Evolutionary conservation across 441 rosid genomes (phyloP), one percentile per base, ranked within the genome.

Genomic region (Erodium texanum): DNA sequence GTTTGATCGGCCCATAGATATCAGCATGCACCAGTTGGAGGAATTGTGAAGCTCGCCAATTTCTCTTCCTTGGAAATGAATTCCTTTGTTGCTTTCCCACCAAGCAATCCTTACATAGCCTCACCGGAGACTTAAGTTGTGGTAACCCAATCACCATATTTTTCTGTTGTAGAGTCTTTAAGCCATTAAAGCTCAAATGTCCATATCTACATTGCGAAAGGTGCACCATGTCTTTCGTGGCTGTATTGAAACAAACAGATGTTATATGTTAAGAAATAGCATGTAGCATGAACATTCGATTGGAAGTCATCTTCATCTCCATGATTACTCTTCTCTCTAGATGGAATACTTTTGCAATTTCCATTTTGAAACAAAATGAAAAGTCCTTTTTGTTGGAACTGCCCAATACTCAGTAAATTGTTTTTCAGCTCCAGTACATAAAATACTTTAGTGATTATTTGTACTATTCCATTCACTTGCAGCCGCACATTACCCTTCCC

Each of bases 371-470:
- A 10, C 22, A 71, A 7, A 56, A 71, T 54, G 1, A 24, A 5
- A 1, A 71, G 62, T 3, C 41, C 65, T 10, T 66, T 76, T 3
- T 76, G 74, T 70, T 73, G 74, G 0, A 76, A 24, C 0, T 72
- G 73, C 0, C 68, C 41, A 0, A 76, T 4, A 5, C 67, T 76
- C 1, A 73, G 19, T 11, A 62, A 2, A 22, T 67, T 67, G 7
- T 62, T 77, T 22, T 56, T 73, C 41, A 73, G 22, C 0, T 62
- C 64, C 0, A 32, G 71, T 0, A 73, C 27, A 71, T 66, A 71
- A 52, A 50, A n/a, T n/a, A 34, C n/a, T n/a, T n/a, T n/a, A n/a
- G n/a, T n/a, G n/a, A n/a, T n/a, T n/a, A n/a, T n/a, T n/a, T n/a
- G n/a, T n/a, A n/a, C n/a, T n/a, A n/a, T n/a, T n/a, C n/a, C n/a